Percentiles rank a stretch among this genome's conserved stretches.
These are phyloP conservation scores for Rhododendron ferrugineum DNA, from an alignment of 148 eudicot genomes.

Conservation along the genomic window DNA sequence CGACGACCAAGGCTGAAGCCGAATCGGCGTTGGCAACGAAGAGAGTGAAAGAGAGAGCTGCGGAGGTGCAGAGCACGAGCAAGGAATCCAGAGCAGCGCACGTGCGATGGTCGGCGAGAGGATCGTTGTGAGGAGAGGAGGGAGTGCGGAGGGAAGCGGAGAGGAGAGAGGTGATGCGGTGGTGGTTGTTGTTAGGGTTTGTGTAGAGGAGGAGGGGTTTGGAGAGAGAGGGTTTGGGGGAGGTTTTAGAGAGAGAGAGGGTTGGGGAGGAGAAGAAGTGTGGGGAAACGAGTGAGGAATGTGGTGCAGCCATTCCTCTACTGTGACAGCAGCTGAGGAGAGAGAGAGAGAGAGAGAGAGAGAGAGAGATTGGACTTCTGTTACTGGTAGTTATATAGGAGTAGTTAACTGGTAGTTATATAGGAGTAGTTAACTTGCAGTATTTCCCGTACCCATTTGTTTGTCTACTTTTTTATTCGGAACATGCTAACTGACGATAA, in stretches of 20 bases:
- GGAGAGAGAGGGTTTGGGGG: slow-evolving; percentile 14
- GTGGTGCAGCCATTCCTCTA: slow-evolving; percentile 33
- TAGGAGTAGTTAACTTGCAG: too few relatives aligned
- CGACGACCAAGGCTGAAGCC: slow-evolving; percentile 63
- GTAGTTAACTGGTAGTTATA: not conserved
- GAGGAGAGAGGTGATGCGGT: not conserved
- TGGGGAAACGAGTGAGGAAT: slow-evolving; percentile 23
- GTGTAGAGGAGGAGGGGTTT: slow-evolving; percentile 9
- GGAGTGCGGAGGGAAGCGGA: slow-evolving; percentile 13
- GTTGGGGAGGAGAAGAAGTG: slow-evolving; percentile 4
- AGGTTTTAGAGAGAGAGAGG: slow-evolving; percentile 12
- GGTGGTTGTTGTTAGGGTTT: not conserved
- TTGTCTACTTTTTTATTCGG: too few relatives aligned
- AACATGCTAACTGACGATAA: too few relatives aligned
- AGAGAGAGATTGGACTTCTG: not conserved
- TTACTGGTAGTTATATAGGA: not conserved
- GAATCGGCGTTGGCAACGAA: slow-evolving; percentile 44
- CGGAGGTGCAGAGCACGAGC: slow-evolving; percentile 53
- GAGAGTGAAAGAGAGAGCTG: slow-evolving; percentile 57
- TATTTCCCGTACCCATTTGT: too few relatives aligned
- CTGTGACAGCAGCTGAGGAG: not conserved
- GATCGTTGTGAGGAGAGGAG: slow-evolving; percentile 2
- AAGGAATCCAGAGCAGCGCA: slow-evolving; percentile 34
- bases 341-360: not conserved
- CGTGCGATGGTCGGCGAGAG: not conserved